phyloP scores from a whole-genome alignment of 2,329 filamentous ascomycete genomes.

The Myriosclerotinia curreyana region DNA sequence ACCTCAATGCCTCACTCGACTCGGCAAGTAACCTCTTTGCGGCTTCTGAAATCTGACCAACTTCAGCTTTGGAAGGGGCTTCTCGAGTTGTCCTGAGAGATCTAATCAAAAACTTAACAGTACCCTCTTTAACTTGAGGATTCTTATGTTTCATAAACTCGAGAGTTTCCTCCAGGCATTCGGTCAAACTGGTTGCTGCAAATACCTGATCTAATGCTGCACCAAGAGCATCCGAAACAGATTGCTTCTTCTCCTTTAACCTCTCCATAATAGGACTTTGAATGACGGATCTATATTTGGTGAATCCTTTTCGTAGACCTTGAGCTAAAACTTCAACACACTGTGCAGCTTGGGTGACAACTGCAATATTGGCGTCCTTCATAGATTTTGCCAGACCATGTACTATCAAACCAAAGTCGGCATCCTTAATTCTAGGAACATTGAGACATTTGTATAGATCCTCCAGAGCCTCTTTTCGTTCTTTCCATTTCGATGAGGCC shows the following conservation, averaged over 20 bases:
- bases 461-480: constrained; percentile 91
- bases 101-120: constrained; percentile 87
- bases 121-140: constrained; percentile 94
- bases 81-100: constrained; percentile 79
- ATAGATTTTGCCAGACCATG: constrained; percentile 88
- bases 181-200: constrained; percentile 65
- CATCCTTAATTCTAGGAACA: constrained; percentile 88
- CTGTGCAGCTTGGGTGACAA: constrained; percentile 88
- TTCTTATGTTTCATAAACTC: constrained; percentile 91
- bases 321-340: constrained; percentile 88
- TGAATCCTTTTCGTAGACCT: constrained; percentile 74
- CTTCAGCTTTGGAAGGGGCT: constrained; percentile 80
- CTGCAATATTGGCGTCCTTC: constrained; percentile 97
- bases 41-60: constrained; percentile 79
- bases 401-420: constrained; percentile 79
- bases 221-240: constrained; percentile 83
- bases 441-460: constrained; percentile 73
- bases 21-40: constrained; percentile 88
- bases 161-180: constrained; percentile 87
- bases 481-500: constrained; percentile 95
- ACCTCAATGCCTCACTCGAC: constrained; percentile 78
- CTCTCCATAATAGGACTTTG: constrained; percentile 92
- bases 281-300: constrained; percentile 74
- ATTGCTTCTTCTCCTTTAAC: constrained; percentile 93
- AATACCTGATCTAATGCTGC: constrained; percentile 74